Evolutionary conservation across 257 asterid species (phyloP).

Genomic region (Nemophila menziesii): DNA sequence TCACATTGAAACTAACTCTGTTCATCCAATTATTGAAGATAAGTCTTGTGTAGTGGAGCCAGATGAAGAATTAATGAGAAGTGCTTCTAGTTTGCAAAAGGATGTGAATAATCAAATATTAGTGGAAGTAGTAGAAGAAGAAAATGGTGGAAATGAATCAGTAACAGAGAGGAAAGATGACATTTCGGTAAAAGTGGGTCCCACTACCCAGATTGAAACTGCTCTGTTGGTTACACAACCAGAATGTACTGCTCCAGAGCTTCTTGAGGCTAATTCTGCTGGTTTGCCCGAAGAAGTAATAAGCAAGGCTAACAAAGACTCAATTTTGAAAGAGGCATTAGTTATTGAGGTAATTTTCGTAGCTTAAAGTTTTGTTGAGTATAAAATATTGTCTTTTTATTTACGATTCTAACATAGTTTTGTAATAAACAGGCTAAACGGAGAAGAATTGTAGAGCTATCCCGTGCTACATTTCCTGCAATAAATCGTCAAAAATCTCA

Average conservation of each 20-base stretch:
- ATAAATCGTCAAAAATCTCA: constrained; percentile 46
- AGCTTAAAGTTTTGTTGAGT: neutral
- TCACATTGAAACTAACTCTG: constrained; percentile 25
- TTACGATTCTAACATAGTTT: constrained; percentile 24
- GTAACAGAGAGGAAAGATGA: constrained; percentile 29
- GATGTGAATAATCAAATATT: constrained; percentile 26
- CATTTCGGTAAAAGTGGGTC: constrained; percentile 19
- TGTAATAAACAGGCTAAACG: constrained; percentile 73
- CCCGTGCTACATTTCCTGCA: constrained; percentile 29
- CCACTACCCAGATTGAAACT: constrained; percentile 20
- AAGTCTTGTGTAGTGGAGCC: constrained; percentile 22
- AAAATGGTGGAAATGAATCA: constrained; percentile 22
- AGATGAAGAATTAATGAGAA: constrained; percentile 25
- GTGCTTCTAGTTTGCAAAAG: constrained; percentile 23
- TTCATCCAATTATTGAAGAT: constrained; percentile 25
- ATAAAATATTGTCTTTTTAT: neutral
- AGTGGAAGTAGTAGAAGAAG: constrained; percentile 23
- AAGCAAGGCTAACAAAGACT: constrained; percentile 51
- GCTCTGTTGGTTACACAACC: constrained; percentile 17
- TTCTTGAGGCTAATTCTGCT: constrained; percentile 25
- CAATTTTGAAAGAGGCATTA: constrained; percentile 74
- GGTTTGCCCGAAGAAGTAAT: constrained; percentile 23
- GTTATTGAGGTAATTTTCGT: constrained; percentile 56
- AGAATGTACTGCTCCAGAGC: constrained; percentile 20
- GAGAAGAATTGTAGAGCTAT: constrained; percentile 62